Evolutionary conservation across 352 stramenopile genomes (phyloP), one percentile per base, ranked within the genome.

Genomic region (Pythium oligandrum): DNA sequence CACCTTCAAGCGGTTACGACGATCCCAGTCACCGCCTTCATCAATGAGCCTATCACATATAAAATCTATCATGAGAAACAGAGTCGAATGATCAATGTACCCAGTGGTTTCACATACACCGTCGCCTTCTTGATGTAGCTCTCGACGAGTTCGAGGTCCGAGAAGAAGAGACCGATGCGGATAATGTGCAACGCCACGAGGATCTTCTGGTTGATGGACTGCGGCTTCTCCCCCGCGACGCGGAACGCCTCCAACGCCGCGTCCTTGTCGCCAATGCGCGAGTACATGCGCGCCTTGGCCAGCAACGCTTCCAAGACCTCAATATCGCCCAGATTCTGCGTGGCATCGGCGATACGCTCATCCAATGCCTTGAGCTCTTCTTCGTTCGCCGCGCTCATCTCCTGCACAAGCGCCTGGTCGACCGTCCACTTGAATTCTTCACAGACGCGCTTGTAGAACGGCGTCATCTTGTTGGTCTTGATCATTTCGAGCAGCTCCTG

Each of bases 21-120:
- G 89, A 73, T 99, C 97, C 97, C 97, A 99, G 73, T 99, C 97
- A 37, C 96, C 96, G 40, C 96, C 96, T 59, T 96, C 90, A 54
- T 98, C 96, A 51, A 97, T 97, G 2, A 93, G 53, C 44, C 78
- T 88, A 51, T 54, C 60, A 53, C 12, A 36, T 47, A 48, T 51
- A 46, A 32, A 40, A 44, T 38, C 36, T 32, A 53, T 8, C 40
- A 52, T 37, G 32, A 53, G 17, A 57, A 7, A 43, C 30, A 48
- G 40, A 31, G 17, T 26, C 17, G 17, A 26, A 26, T 26, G 17
- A 26, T 26, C 17, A 26, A 26, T 26, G 17, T 26, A 26, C 17
- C 17, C 17, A 26, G 17, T 26, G 17, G 17, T 26, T 26, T 26
- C 17, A 77, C 69, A 57, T 69, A 86, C 73, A 54, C 64, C 6